Evolutionary conservation across 441 rosid genomes (phyloP).

Genomic region (Syzygium malaccense): DNA sequence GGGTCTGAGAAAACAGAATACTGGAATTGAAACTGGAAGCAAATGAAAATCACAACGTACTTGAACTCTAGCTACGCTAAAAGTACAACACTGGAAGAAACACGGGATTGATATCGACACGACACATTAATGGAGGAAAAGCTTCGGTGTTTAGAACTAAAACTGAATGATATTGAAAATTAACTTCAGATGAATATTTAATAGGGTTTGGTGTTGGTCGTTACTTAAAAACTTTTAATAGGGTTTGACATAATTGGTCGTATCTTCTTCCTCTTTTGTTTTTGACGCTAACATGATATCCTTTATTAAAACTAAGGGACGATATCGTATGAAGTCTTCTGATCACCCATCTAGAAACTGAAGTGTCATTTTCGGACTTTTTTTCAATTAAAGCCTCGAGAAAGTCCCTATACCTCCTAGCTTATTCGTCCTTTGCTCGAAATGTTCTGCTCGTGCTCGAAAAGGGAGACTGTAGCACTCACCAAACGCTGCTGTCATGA

Average conservation of each 20-base stretch:
- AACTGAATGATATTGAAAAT: neutral
- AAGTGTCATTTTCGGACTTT: neutral
- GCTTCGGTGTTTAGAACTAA: neutral
- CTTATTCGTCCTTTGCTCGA: too few species aligned
- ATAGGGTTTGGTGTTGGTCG: neutral
- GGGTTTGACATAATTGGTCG: neutral
- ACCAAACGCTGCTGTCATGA: too few species aligned
- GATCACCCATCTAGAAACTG: rapidly evolving
- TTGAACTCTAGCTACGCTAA: neutral
- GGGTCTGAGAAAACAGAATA: neutral
- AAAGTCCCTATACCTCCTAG: too few species aligned
- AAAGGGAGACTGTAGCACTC: too few species aligned
- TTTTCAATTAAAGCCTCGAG: neutral
- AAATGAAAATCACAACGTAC: neutral
- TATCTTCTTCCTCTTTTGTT: neutral
- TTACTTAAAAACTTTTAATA: neutral
- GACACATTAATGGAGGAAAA: neutral
- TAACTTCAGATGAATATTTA: neutral
- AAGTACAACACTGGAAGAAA: neutral
- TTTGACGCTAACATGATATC: neutral
- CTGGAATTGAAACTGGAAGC: neutral
- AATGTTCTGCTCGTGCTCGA: too few species aligned
- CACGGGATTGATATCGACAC: too few species aligned
- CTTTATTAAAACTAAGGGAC: neutral
- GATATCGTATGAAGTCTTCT: neutral